Evolutionary conservation across 345 rosid species (phyloP).

Genomic region (Carallia brachiata): DNA sequence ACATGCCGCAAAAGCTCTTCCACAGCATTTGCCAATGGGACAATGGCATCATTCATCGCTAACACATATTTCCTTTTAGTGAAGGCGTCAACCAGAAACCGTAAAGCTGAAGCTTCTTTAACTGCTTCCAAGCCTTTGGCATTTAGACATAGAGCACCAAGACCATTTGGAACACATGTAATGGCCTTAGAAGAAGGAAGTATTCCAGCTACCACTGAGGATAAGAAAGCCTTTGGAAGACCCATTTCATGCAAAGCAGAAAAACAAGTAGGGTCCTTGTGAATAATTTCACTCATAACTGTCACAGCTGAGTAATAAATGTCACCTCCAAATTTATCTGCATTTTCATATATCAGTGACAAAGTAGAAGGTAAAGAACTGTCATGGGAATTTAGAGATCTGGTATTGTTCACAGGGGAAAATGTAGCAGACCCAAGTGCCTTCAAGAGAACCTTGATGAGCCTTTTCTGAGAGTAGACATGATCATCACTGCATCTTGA

Average conservation of each 20-base stretch:
- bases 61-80: constrained; percentile 85
- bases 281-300: constrained; percentile 95
- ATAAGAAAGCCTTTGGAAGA: constrained; percentile 86
- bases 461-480: constrained; percentile 72
- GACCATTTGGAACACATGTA: constrained; percentile 88
- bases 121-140: constrained; percentile 88
- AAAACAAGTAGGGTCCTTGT: constrained; percentile 93
- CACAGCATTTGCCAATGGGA: constrained; percentile 90
- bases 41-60: constrained; percentile 92
- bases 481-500: constrained; percentile 56
- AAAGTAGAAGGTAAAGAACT: constrained; percentile 71
- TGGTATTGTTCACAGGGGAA: constrained; percentile 66
- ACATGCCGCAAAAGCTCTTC: constrained; percentile 97
- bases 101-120: constrained; percentile 73
- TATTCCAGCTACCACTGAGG: constrained; percentile 77
- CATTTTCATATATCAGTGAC: constrained; percentile 65
- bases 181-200: constrained; percentile 95
- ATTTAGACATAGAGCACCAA: constrained; percentile 94
- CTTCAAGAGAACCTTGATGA: constrained; percentile 86
- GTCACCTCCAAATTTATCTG: constrained; percentile 89
- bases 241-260: constrained; percentile 74
- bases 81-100: constrained; percentile 76
- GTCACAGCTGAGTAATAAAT: constrained; percentile 94
- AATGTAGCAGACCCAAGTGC: constrained; percentile 94
- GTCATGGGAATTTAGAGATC: constrained; percentile 71